phyloP scores from a whole-genome alignment of 495 filamentous ascomycete species.

The Aspergillus diversus region DNA sequence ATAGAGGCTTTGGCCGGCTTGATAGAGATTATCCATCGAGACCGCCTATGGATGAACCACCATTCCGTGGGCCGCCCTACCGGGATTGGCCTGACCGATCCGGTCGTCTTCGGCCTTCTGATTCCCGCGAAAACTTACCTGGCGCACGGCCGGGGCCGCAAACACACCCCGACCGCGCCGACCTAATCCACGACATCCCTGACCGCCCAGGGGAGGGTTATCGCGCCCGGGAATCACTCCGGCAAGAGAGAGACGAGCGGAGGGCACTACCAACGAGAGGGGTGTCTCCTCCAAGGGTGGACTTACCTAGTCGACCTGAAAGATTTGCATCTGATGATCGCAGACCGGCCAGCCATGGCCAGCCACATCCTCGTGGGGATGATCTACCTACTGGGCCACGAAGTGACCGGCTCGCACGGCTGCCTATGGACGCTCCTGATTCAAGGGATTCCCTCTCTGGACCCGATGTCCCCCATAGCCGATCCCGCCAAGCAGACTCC shows the following conservation, averaged over 20 bases:
- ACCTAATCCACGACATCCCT: conserved; percentile 41
- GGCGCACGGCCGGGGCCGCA: conserved; percentile 26
- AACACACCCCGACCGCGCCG: conserved; percentile 39
- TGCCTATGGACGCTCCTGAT: conserved; percentile 29
- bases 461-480: conserved; percentile 58
- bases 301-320: conserved; percentile 43
- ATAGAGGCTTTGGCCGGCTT: conserved; percentile 37
- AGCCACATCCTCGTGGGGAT: conserved; percentile 32
- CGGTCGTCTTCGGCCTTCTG: conserved; percentile 37
- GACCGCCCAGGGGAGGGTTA: conserved; percentile 37
- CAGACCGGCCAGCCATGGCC: conserved; percentile 30
- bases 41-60: conserved; percentile 40
- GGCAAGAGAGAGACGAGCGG: conserved; percentile 44
- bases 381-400: conserved; percentile 48
- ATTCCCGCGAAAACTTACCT: conserved; percentile 24
- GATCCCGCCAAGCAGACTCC: conserved; percentile 56
- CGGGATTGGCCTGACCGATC: conserved; percentile 48
- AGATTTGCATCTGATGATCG: conserved; percentile 43
- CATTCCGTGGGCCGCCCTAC: conserved; percentile 43
- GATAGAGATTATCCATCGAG: conserved; percentile 42
- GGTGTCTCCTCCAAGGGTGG: conserved; percentile 36
- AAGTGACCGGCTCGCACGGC: conserved; percentile 35
- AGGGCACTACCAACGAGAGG: conserved; percentile 31
- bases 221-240: conserved; percentile 38
- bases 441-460: conserved; percentile 31